phyloP scores from a whole-genome alignment of 805 yeast genomes.

The Starmerella gropengiesseri region DNA sequence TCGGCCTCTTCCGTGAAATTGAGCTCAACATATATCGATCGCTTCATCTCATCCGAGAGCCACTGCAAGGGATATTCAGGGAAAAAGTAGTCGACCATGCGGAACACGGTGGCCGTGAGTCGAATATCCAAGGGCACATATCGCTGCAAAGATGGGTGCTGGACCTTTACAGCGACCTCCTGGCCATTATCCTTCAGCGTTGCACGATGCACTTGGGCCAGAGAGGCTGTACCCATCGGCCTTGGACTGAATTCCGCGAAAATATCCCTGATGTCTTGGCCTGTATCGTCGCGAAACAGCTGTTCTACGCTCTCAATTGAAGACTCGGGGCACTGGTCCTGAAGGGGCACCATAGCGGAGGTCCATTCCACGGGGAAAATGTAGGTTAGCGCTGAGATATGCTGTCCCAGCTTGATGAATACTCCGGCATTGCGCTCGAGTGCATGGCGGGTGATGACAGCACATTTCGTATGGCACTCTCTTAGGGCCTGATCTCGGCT shows the following conservation, averaged over 20 bases:
- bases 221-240: slow-evolving; percentile 91
- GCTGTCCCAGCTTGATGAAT: slow-evolving; percentile 91
- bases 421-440: slow-evolving; percentile 82
- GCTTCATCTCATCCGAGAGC: slow-evolving; percentile 89
- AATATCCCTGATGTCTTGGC: slow-evolving; percentile 45
- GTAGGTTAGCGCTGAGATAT: slow-evolving; percentile 83
- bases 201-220: slow-evolving; percentile 92
- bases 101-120: slow-evolving; percentile 66
- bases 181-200: slow-evolving; percentile 44
- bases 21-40: slow-evolving; percentile 79
- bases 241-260: slow-evolving; percentile 54
- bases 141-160: slow-evolving; percentile 76
- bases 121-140: slow-evolving; percentile 85
- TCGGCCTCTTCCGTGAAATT: slow-evolving; percentile 79
- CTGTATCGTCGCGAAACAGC: slow-evolving; percentile 62
- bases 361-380: slow-evolving; percentile 92
- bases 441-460: slow-evolving; percentile 65
- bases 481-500: slow-evolving; percentile 44
- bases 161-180: slow-evolving; percentile 86
- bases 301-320: slow-evolving; percentile 54
- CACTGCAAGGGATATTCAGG: slow-evolving; percentile 91
- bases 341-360: slow-evolving; percentile 81
- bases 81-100: slow-evolving; percentile 61
- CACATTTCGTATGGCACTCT: slow-evolving; percentile 64
- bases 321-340: slow-evolving; percentile 79